Conservation (phyloP, 768 basidiomycete species). For the Mycena filopes region DNA sequence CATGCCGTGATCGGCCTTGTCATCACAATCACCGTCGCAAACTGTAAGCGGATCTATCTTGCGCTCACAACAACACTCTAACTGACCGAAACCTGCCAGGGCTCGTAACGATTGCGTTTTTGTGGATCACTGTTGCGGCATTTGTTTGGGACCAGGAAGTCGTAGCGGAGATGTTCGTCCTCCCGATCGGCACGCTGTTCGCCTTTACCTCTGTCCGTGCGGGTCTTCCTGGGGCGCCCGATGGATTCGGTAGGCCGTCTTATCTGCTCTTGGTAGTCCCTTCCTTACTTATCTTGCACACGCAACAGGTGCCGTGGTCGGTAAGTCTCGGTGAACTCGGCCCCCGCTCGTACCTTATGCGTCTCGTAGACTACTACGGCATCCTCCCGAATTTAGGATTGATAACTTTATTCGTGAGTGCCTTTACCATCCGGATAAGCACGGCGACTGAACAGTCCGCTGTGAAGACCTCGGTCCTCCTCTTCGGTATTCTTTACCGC, state of each 20-base stretch:
- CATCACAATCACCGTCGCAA: not conserved
- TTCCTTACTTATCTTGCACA: not conserved
- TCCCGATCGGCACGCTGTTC: slow-evolving; percentile 31
- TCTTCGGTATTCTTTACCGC: not conserved
- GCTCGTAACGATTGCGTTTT: slow-evolving; percentile 16
- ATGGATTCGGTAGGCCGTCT: slow-evolving; percentile 37
- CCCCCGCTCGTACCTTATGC: not conserved
- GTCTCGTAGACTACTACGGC: slow-evolving; percentile 3
- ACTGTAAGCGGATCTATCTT: not conserved
- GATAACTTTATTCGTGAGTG: slow-evolving; percentile 2
- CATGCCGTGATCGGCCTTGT: slow-evolving; percentile 7
- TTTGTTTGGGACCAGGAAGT: slow-evolving; percentile 6
- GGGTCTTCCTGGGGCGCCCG: slow-evolving; percentile 37
- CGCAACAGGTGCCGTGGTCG: slow-evolving; percentile 5
- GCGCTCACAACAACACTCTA: not conserved
- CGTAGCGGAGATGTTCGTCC: slow-evolving; percentile 14
- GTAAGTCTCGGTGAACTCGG: not conserved
- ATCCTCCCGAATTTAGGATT: slow-evolving; percentile 13
- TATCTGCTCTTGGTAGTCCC: not conserved
- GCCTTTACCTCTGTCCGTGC: slow-evolving; percentile 38
- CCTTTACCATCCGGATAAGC: not conserved
- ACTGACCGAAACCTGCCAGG: not conserved
- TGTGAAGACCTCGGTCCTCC: not conserved
- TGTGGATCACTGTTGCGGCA: slow-evolving; percentile 17
- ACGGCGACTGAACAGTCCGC: not conserved